These are phyloP conservation scores for Geotrichum ghanense DNA, from an alignment of 805 yeast genomes.

Conservation along the genomic window DNA sequence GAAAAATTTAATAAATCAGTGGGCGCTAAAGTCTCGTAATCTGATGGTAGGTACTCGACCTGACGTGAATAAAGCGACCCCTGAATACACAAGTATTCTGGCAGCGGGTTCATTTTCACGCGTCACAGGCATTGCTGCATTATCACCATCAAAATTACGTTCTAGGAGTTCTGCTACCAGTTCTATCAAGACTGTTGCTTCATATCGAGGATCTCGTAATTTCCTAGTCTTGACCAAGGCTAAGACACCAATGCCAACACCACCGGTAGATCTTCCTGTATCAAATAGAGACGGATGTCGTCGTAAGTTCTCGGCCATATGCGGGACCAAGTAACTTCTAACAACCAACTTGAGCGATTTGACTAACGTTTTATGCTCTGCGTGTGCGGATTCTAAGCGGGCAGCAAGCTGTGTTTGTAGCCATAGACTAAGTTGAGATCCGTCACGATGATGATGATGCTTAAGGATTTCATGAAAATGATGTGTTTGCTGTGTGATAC, in stretches of 20 bases:
- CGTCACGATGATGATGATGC: background rate
- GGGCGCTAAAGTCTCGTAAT: background rate
- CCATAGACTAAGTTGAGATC: background rate
- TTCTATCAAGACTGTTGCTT: background rate
- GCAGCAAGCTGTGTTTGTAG: background rate
- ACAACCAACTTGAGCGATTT: background rate
- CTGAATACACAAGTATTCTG: background rate
- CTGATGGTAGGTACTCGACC: background rate
- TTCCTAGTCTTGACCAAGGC: background rate
- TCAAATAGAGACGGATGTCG: background rate
- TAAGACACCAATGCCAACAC: too few species aligned
- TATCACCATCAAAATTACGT: background rate
- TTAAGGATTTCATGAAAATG: background rate
- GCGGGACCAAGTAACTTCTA: background rate
- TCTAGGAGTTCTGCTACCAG: background rate
- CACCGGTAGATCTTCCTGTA: too few species aligned
- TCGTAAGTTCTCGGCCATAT: background rate
- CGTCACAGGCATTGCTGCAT: background rate
- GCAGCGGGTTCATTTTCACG: background rate
- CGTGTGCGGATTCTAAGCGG: background rate
- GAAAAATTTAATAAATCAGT: background rate
- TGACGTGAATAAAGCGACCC: background rate
- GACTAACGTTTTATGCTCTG: background rate
- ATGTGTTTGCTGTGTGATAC: background rate
- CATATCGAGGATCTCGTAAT: background rate